These are phyloP conservation scores for Verticillium alfalfae DNA, from an alignment of 2,329 filamentous ascomycete species.

Conservation along the genomic window DNA sequence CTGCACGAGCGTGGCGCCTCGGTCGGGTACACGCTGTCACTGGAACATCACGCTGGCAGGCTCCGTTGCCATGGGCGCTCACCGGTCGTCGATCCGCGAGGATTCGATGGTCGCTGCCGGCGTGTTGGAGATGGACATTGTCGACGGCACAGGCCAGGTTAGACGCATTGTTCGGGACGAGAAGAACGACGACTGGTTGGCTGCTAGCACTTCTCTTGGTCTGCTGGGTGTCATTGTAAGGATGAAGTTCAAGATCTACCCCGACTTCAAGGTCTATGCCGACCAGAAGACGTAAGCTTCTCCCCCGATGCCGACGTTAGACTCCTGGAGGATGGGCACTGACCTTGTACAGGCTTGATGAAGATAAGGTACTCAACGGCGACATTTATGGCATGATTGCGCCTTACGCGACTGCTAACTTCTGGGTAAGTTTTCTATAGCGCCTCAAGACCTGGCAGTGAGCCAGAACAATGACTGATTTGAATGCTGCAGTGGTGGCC, in stretches of 20 bases:
- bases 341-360: slow-evolving; percentile 27
- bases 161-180: slow-evolving; percentile 34
- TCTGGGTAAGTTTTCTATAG: slow-evolving; percentile 31
- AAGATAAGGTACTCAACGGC: slow-evolving; percentile 40
- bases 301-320: too few relatives aligned
- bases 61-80: slow-evolving; percentile 46
- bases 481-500: slow-evolving; percentile 39
- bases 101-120: slow-evolving; percentile 45
- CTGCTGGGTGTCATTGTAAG: slow-evolving; percentile 40
- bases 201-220: slow-evolving; percentile 44
- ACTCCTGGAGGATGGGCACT: background rate
- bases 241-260: slow-evolving; percentile 43
- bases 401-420: slow-evolving; percentile 44
- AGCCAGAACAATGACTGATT: background rate
- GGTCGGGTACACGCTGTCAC: slow-evolving; percentile 45
- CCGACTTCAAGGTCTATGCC: slow-evolving; percentile 45
- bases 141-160: slow-evolving; percentile 39
- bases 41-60: slow-evolving; percentile 49
- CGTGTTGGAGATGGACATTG: slow-evolving; percentile 40
- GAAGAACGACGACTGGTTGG: slow-evolving; percentile 41
- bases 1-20: slow-evolving; percentile 38
- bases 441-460: too few relatives aligned
- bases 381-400: slow-evolving; percentile 44
- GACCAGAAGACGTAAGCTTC: slow-evolving; percentile 38
- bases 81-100: slow-evolving; percentile 40